Evolutionary conservation across 352 stramenopile species (phyloP), one percentile per base, ranked within the genome.

Genomic region (Aphanomyces astaci): DNA sequence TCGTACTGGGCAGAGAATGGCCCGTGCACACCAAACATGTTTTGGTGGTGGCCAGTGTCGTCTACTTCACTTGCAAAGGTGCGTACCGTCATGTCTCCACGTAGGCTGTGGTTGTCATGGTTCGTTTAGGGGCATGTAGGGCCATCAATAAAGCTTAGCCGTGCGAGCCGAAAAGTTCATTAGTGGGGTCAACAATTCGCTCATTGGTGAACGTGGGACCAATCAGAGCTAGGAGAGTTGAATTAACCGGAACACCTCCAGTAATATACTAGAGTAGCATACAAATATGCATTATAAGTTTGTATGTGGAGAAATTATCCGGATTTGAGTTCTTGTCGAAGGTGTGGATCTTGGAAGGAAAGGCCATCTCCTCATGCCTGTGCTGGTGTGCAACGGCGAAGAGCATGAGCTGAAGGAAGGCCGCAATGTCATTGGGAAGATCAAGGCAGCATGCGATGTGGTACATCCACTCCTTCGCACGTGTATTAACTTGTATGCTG

Each of bases 321-420:
- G 36, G 36, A 43, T 15, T 15, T 7, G 36, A 43, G 7, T 43
- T 43, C 36, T 43, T 43, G 7, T n/a, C n/a, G n/a, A n/a, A n/a
- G n/a, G 36, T 43, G 36, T 43, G 7, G n/a, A 15, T 43, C 36
- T 43, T 15, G 36, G 7, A 15, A 43, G 7, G 36, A 43, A 43
- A 43, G 36, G 36, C 36, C 7, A 43, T 15, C 7, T 15, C 36
- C 7, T 13, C 17, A 59, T 59, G 51, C 19, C 51, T 39, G 51
- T 59, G 19, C 27, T 59, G 24, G 25, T 39, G 15, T 40, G 5
- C 30, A 10, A 15, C 1, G 51, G 17, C 51, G 51, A 59, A 59
- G 51, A 59, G 30, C 4, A 59, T n/a, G 51, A 59, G 24, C 51
- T 59, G 22, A 32, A 39, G 25, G 51, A 59, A n/a, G 51, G 51